phyloP scores from a whole-genome alignment of 768 basidiomycete species.

The Hygrocybe punicea region DNA sequence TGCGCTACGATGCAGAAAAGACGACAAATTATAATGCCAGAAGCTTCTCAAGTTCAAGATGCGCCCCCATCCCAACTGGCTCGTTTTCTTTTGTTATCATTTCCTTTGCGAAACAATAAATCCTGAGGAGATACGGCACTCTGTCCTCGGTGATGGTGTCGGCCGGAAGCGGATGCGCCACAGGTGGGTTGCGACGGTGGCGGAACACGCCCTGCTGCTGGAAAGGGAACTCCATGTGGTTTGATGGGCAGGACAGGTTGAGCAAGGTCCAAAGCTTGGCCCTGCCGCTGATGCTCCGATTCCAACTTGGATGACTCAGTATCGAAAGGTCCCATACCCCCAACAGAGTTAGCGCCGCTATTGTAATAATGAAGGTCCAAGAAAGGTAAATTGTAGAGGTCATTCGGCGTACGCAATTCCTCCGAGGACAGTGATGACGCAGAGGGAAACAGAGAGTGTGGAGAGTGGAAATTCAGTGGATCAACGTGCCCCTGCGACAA shows the following conservation, averaged over 20 bases:
- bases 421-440: constrained; percentile 14
- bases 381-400: constrained; percentile 56
- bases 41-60: constrained; percentile 16
- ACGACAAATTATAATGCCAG: background rate
- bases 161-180: too few relatives aligned
- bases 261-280: constrained; percentile 52
- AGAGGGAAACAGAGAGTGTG: constrained; percentile 6
- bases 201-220: constrained; percentile 25
- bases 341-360: constrained; percentile 7
- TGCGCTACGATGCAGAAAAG: background rate
- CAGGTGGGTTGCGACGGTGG: constrained; percentile 29
- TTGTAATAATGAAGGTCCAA: constrained; percentile 69
- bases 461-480: constrained; percentile 7
- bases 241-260: constrained; percentile 32
- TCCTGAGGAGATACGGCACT: constrained; percentile 52
- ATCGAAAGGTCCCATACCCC: constrained; percentile 19
- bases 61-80: constrained; percentile 54
- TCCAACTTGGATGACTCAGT: constrained; percentile 16
- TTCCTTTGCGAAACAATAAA: constrained; percentile 38
- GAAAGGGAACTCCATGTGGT: constrained; percentile 11
- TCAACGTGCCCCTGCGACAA: constrained; percentile 13
- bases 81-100: constrained; percentile 55
- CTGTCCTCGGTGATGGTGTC: constrained; percentile 42
- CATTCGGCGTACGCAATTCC: constrained; percentile 31
- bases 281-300: constrained; percentile 32